Base-by-base conservation (phyloP, 768 basidiomycete genomes). In the Pleurotus pulmonarius region DNA sequence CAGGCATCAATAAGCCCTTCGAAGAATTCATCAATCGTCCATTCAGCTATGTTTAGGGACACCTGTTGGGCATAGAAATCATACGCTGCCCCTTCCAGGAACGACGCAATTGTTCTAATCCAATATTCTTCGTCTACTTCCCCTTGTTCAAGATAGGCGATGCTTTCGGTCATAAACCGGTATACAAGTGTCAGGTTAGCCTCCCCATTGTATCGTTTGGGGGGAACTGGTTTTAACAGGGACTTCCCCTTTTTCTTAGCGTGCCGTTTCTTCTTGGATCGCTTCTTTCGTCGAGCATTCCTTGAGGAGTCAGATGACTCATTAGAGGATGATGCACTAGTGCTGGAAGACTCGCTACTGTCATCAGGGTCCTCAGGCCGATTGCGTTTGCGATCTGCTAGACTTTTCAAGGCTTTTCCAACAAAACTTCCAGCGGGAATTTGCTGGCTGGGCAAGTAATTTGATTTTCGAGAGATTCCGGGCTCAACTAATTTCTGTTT, bases 1-100 rank as follows among this genome's bases (percentile, higher is more conserved):
- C 73, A 73, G 24, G 71, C 69, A 16, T 74, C 62, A 48, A 72
- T 75, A 12, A 76, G n/a, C 26, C 63, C 67, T 4, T 55, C 15
- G 49, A 73, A 73, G 54, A 75, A 74, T 0, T 63, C 29, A 7
- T 58, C 26, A 0, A 75, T 29, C 0, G 29, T 58, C 71, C 72
- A 76, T 0, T 62, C 41, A 2, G 65, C 57, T 0, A 62, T 56
- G 5, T 65, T 64, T 1, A 57, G 45, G 0, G 71, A 58, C 0
- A 75, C 69, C 8, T 65, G 60, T 13, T 65, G 58, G 1, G 62
- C 61, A 37, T 73, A 75, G 37, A 71, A 73, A 11, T 71, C 59
- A 48, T 69, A 66, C 0, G 72, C 75, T 0, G 61, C 62, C 0
- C 65, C 70, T 0, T 57, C 66, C 3, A 79, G 57, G 63, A 62